phyloP scores from a whole-genome alignment of 805 yeast genomes.

The Teunomyces panamensis region DNA sequence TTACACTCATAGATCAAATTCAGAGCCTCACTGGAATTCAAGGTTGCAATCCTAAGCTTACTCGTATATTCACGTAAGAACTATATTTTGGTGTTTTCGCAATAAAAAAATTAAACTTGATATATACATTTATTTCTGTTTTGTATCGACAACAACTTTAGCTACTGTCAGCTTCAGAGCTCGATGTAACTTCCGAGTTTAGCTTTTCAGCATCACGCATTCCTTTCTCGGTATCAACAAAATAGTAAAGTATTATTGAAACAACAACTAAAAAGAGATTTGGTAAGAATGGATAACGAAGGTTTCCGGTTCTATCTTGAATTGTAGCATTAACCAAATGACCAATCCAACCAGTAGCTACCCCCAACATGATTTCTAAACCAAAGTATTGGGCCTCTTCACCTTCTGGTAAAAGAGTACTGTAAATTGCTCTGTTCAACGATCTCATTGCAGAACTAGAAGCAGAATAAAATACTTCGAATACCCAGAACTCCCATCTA shows the following conservation, averaged over 20 bases:
- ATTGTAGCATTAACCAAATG: constrained; percentile 35
- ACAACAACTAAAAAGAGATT: constrained; percentile 28
- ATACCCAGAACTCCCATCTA: constrained; percentile 43
- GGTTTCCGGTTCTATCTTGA: constrained; percentile 38
- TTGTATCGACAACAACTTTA: background rate
- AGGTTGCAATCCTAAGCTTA: background rate
- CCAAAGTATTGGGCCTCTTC: constrained; percentile 45
- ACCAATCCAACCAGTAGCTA: constrained; percentile 43
- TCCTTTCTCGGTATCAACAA: constrained; percentile 32
- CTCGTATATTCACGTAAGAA: background rate
- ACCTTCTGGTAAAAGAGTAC: constrained; percentile 38
- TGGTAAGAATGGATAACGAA: constrained; percentile 36
- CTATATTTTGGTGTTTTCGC: too few relatives aligned
- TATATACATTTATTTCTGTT: background rate
- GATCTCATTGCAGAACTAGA: constrained; percentile 35
- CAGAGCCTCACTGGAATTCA: too few relatives aligned
- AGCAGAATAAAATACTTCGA: constrained; percentile 35
- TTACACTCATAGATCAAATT: too few relatives aligned
- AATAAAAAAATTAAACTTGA: too few relatives aligned
- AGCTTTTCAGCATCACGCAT: constrained; percentile 21
- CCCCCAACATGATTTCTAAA: constrained; percentile 37
- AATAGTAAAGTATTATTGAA: constrained; percentile 20
- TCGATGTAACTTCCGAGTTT: background rate
- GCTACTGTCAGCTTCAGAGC: background rate
- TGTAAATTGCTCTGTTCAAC: constrained; percentile 34